phyloP scores from a whole-genome alignment of 805 yeast genomes.

The Clavispora carvajalis region DNA sequence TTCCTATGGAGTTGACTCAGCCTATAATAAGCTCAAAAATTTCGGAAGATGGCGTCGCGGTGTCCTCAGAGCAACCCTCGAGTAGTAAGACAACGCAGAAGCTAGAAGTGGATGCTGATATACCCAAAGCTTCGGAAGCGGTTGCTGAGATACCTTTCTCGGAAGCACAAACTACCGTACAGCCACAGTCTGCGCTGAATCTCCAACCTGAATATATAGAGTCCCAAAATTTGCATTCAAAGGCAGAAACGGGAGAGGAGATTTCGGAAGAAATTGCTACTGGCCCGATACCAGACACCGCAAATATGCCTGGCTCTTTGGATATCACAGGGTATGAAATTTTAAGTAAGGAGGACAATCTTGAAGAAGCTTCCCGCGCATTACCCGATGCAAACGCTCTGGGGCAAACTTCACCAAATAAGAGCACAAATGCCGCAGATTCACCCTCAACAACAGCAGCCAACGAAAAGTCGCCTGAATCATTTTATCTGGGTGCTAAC shows the following conservation, averaged over 20 bases:
- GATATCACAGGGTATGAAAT: neutral
- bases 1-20: constrained; percentile 23
- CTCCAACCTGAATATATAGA: neutral
- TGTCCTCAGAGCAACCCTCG: neutral
- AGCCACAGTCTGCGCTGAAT: neutral
- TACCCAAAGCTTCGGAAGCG: too few species aligned
- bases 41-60: neutral
- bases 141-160: too few species aligned
- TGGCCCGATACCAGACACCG: neutral
- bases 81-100: too few species aligned
- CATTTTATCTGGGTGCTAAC: neutral
- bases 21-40: constrained; percentile 6
- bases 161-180: neutral
- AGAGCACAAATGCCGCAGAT: neutral
- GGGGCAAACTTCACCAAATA: neutral
- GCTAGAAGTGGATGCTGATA: too few species aligned
- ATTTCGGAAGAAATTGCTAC: neutral
- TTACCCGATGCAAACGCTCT: neutral
- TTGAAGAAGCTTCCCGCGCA: neutral
- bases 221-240: neutral
- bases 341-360: neutral
- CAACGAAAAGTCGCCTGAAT: neutral
- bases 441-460: neutral
- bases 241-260: neutral
- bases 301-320: neutral